Conservation (phyloP, 768 basidiomycete species). For the Naganishia antarctica region DNA sequence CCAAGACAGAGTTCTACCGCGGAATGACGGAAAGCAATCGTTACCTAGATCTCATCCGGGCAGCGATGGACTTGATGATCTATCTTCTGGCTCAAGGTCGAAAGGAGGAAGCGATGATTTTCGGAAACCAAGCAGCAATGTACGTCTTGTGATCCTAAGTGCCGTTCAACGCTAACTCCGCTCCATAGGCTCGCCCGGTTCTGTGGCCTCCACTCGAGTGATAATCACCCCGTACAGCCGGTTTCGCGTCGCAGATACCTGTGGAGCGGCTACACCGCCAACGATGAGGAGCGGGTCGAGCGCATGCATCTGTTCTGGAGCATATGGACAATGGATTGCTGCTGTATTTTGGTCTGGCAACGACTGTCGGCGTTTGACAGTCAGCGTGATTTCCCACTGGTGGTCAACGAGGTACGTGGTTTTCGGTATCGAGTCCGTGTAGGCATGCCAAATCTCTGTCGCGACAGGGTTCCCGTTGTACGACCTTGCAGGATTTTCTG, state of each 20-base stretch:
- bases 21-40: conserved; percentile 4
- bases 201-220: not conserved
- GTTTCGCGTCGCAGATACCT: not conserved
- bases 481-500: conserved; percentile 4
- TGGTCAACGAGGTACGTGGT: not conserved
- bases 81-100: conserved; percentile 8
- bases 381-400: not conserved
- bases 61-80: conserved; percentile 15
- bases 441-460: too few relatives aligned
- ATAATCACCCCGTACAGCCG: not conserved
- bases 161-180: not conserved
- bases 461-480: not conserved
- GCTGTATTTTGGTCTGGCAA: conserved; percentile 9
- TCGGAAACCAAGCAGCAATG: conserved; percentile 5
- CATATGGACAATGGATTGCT: conserved; percentile 19
- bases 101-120: not conserved
- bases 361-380: conserved; percentile 10
- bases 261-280: not conserved
- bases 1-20: conserved; percentile 6
- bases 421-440: too few relatives aligned
- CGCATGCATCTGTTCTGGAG: conserved; percentile 20
- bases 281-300: not conserved
- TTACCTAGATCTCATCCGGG: conserved; percentile 1
- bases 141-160: not conserved
- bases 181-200: not conserved